Evolutionary conservation across 495 filamentous ascomycete genomes (phyloP).

Genomic region (Talaromyces nanjingensis): DNA sequence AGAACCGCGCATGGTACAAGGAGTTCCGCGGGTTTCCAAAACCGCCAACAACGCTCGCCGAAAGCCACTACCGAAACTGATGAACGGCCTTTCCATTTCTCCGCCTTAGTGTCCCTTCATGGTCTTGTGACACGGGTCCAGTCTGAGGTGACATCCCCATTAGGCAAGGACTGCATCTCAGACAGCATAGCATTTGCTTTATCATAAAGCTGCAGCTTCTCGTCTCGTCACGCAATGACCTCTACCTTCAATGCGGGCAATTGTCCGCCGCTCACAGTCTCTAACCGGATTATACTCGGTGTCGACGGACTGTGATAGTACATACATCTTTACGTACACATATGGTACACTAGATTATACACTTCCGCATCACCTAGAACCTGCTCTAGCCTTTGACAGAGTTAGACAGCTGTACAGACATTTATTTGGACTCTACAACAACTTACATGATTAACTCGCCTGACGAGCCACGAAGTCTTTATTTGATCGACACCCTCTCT

Average conservation of each 20-base stretch:
- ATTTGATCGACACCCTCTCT: neutral
- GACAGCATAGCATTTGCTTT: neutral
- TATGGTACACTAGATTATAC: neutral
- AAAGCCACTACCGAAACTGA: conserved; percentile 71
- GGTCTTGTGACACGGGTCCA: neutral
- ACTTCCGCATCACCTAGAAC: neutral
- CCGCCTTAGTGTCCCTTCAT: conserved; percentile 22
- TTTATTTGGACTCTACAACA: neutral
- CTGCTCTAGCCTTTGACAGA: neutral
- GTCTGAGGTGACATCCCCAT: neutral
- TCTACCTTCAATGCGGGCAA: neutral
- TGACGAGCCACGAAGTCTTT: neutral
- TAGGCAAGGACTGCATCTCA: neutral
- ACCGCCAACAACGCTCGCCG: conserved; percentile 51
- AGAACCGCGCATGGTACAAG: conserved; percentile 73
- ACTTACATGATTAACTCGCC: neutral
- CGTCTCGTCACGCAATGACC: neutral
- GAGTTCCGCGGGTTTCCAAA: conserved; percentile 60
- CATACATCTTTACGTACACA: neutral
- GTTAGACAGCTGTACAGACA: neutral
- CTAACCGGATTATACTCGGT: neutral
- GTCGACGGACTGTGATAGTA: neutral
- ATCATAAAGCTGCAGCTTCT: neutral
- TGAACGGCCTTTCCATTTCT: conserved; percentile 44
- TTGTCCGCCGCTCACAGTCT: neutral